Evolutionary conservation across 2,329 filamentous ascomycete species (phyloP).

Genomic region (Diplodia scrobiculata): DNA sequence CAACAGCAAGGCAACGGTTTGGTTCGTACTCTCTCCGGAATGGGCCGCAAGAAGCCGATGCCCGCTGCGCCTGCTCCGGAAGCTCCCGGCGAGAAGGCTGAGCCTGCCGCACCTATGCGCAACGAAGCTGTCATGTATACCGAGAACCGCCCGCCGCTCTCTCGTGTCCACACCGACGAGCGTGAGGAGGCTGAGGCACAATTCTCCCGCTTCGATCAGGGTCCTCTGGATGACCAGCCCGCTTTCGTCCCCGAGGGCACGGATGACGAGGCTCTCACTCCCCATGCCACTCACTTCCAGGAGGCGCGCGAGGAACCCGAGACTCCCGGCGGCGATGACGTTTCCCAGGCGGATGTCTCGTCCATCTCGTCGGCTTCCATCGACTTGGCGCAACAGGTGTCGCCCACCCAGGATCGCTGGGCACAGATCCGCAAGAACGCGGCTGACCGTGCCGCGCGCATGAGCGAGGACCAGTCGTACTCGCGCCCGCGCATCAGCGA

Average conservation of each 20-base stretch:
- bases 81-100: neutral
- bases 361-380: constrained; percentile 44
- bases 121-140: constrained; percentile 25
- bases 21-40: constrained; percentile 16
- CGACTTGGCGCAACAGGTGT: constrained; percentile 44
- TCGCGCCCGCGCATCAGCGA: constrained; percentile 52
- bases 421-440: constrained; percentile 95
- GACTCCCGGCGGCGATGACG: constrained; percentile 31
- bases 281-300: constrained; percentile 31
- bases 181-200: constrained; percentile 62
- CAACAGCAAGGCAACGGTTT: constrained; percentile 16
- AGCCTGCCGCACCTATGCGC: constrained; percentile 15
- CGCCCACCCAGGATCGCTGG: constrained; percentile 73
- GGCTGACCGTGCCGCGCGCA: constrained; percentile 71
- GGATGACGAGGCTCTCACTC: constrained; percentile 36
- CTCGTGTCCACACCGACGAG: constrained; percentile 54
- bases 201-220: constrained; percentile 78
- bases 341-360: constrained; percentile 42
- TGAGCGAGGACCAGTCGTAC: constrained; percentile 63
- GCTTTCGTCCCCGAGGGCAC: constrained; percentile 67
- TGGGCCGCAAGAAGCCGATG: constrained; percentile 14
- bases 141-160: constrained; percentile 24
- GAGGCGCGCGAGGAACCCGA: constrained; percentile 31
- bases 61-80: constrained; percentile 6
- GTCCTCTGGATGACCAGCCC: constrained; percentile 81